These are phyloP conservation scores for Nakazawaea populi DNA, from an alignment of 805 yeast genomes.

Conservation along the genomic window DNA sequence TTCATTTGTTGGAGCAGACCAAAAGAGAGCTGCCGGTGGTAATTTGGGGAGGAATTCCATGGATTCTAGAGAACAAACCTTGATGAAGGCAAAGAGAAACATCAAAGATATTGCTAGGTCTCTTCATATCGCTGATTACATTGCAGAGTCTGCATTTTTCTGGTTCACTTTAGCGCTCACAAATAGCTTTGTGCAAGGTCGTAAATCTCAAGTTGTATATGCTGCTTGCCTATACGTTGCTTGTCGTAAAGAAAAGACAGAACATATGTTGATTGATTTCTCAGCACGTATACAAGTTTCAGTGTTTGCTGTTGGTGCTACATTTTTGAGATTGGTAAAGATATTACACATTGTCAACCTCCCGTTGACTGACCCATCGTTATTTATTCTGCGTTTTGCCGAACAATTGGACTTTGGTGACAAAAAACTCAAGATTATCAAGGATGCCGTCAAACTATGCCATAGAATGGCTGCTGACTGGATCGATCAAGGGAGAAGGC, in stretches of 20 bases:
- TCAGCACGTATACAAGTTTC: constrained; percentile 85
- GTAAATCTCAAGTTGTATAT: constrained; percentile 90
- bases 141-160: constrained; percentile 79
- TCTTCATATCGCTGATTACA: constrained; percentile 73
- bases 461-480: constrained; percentile 91
- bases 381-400: constrained; percentile 91
- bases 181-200: constrained; percentile 92
- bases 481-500: constrained; percentile 95
- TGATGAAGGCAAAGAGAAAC: constrained; percentile 75
- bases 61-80: constrained; percentile 86
- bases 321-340: constrained; percentile 90
- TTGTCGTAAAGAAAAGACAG: constrained; percentile 85
- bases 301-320: constrained; percentile 93
- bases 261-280: constrained; percentile 94
- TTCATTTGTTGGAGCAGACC: constrained; percentile 85
- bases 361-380: constrained; percentile 91
- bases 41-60: constrained; percentile 64
- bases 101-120: constrained; percentile 77
- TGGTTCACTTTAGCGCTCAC: constrained; percentile 87
- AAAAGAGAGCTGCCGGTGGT: constrained; percentile 65
- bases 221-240: constrained; percentile 95
- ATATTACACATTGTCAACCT: constrained; percentile 67
- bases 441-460: constrained; percentile 83
- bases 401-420: constrained; percentile 80
- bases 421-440: constrained; percentile 65